A percentile compares a stretch with the other conserved stretches of the same genome.
Evolutionary conservation across 2,329 filamentous ascomycete genomes (phyloP).

Genomic region (Scorias spongiosa): DNA sequence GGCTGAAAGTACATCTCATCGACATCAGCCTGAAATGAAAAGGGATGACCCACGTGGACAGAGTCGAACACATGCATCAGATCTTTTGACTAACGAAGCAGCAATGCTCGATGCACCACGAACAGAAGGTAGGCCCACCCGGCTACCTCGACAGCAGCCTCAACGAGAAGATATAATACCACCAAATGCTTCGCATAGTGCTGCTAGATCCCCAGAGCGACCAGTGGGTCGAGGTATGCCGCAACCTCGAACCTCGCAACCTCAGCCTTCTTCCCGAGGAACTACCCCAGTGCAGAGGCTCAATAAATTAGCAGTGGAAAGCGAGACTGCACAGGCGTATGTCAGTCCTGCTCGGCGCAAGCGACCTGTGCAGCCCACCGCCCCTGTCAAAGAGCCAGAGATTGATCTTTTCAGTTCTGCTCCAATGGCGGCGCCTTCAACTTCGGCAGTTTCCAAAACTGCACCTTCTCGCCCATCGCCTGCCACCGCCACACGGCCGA

Average conservation of each 20-base stretch:
- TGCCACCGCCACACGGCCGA: conserved; percentile 28
- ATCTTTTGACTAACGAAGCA: conserved; percentile 39
- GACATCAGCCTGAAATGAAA: conserved; percentile 7
- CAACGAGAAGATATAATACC: background rate
- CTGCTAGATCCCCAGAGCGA: conserved; percentile 7
- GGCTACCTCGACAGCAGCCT: background rate
- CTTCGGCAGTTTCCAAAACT: conserved; percentile 3
- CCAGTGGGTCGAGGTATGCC: conserved; percentile 19
- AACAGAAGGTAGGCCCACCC: conserved; percentile 18
- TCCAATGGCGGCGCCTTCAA: conserved; percentile 3
- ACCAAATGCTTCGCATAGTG: background rate
- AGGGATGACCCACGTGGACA: conserved; percentile 14
- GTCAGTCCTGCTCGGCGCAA: conserved; percentile 74
- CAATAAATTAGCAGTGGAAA: conserved; percentile 58
- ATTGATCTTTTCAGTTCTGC: conserved; percentile 21
- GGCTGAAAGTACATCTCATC: conserved; percentile 4
- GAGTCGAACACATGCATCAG: conserved; percentile 10
- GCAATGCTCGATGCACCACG: conserved; percentile 57
- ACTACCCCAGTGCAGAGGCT: conserved; percentile 41
- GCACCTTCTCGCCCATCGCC: conserved; percentile 23
- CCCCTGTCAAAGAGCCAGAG: conserved; percentile 15
- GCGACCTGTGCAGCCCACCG: conserved; percentile 35
- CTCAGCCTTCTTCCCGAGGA: conserved; percentile 22
- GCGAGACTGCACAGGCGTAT: conserved; percentile 70
- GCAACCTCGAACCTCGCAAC: conserved; percentile 25